These are phyloP conservation scores for Ceratorhiza oryzae-sativae DNA, from an alignment of 1,284 basidiomycete genomes.

Conservation along the genomic window DNA sequence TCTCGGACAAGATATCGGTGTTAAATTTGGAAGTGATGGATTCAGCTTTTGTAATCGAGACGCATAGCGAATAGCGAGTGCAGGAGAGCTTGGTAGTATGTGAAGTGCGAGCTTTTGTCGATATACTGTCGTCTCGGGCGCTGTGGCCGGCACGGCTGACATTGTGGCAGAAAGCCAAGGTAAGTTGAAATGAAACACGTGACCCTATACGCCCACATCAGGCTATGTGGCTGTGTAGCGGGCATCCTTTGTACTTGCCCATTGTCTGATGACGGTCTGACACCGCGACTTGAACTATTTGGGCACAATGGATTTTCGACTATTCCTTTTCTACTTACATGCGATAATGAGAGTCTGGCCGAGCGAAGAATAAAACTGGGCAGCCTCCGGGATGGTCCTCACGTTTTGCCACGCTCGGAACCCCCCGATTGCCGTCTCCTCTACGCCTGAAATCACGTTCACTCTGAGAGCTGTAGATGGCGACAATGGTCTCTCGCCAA, in stretches of 20 bases:
- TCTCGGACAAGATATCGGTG: conserved; percentile 32
- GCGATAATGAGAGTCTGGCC: background rate
- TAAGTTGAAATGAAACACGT: background rate
- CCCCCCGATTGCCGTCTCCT: background rate
- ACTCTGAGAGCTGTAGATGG: background rate
- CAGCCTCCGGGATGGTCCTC: background rate
- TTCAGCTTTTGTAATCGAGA: conserved; percentile 15
- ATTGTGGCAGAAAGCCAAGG: background rate
- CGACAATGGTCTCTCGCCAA: conserved; percentile 24
- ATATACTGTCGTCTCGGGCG: conserved; percentile 19
- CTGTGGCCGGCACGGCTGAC: conserved; percentile 4
- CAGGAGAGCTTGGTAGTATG: background rate
- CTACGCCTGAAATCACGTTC: background rate
- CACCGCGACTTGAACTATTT: conserved; percentile 30
- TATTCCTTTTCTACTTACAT: conserved; percentile 9
- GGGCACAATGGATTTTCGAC: conserved; percentile 36
- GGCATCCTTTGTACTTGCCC: conserved; percentile 21
- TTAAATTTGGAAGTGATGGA: conserved; percentile 28
- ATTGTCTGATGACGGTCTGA: conserved; percentile 38
- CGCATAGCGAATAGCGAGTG: conserved; percentile 11
- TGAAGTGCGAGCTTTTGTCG: conserved; percentile 28
- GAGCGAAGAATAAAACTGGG: conserved; percentile 5
- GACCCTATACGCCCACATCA: conserved; percentile 7
- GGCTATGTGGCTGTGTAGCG: background rate
- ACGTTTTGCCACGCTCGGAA: conserved; percentile 8